Evolutionary conservation across 331 rosid species (phyloP).

Genomic region (Phaseolus coccineus): DNA sequence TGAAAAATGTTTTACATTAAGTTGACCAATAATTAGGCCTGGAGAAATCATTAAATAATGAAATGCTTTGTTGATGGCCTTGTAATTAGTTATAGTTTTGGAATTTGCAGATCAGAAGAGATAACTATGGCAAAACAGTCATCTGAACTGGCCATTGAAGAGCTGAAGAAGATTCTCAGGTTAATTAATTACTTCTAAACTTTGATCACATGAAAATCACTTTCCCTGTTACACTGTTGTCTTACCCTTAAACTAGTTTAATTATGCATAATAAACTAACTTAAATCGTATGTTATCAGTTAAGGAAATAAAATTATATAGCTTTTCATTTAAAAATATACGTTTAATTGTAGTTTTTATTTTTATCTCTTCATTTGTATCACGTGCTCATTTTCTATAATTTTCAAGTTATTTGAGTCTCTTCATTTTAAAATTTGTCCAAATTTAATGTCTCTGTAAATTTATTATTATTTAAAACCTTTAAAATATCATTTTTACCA

Average conservation of each 20-base stretch:
- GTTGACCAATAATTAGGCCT: background rate
- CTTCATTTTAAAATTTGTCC: background rate
- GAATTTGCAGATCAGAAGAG: conserved; percentile 40
- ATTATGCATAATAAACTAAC: background rate
- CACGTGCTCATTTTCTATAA: no score
- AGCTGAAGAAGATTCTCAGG: conserved; percentile 54
- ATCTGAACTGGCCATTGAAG: conserved; percentile 50
- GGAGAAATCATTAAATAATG: background rate
- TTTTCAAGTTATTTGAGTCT: background rate
- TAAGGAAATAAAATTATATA: background rate
- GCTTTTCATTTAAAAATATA: background rate
- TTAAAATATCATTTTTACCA: background rate
- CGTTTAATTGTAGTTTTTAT: background rate
- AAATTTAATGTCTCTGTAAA: background rate
- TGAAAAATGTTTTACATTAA: background rate
- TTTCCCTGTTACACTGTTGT: background rate
- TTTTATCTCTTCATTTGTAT: background rate
- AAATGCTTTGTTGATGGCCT: background rate
- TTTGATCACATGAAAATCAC: background rate
- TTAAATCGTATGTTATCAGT: no score
- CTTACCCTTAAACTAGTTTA: background rate
- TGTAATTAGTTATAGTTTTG: conserved; percentile 12
- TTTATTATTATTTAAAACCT: background rate
- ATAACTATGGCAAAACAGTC: conserved; percentile 46
- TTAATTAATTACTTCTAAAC: conserved; percentile 26